Evolutionary conservation across 176 grass and related monocot species (phyloP), one percentile per base, ranked within the genome.

Genomic region (Zoysia pacifica): DNA sequence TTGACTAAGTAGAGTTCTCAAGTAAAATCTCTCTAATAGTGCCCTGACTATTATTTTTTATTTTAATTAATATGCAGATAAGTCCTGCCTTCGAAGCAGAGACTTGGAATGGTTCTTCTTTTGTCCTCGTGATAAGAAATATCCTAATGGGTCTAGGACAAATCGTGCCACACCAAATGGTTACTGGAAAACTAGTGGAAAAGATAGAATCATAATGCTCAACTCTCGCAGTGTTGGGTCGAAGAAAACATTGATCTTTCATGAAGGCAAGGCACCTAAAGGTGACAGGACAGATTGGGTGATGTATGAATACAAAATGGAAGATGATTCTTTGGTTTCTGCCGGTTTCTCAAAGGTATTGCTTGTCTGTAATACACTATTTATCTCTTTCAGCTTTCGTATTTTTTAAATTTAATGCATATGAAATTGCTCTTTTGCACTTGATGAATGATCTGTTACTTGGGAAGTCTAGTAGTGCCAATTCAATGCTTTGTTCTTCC

Each of bases 81-180:
- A 89, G 69, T 99, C 92, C 44, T 74, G 62, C 39, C 86, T 99
- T 28, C 73, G 28, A 20, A 93, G 83, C 74, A 95, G 84, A 70
- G 96, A 99, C 87, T 84, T 83, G 35, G 86, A 99, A 54, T 99
- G 96, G 96, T 99, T 91, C 75, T 99, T 99, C 78, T 99, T 95
- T 87, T 93, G 92, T 36, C 88, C 86, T 52, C 76, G 84, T 62
- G 96, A 93, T 56, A 95, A 86, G 70, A 99, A 99, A 72, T 99
- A 95, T 83, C 83, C 88, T 9, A 99, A 93, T 72, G 90, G 96
- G 9, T 81, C 78, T 3, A 86, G 92, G 62, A 87, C 79, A 48
- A 99, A 99, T 44, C 92, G 96, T 61, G 85, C 90, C 28, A 95
- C 96, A 50, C 85, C 91, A 74, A 91, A 82, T 83, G 96, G 96